Evolutionary conservation across 108 stramenopile species (phyloP).

Genomic region (Cylindrotheca fusiformis): DNA sequence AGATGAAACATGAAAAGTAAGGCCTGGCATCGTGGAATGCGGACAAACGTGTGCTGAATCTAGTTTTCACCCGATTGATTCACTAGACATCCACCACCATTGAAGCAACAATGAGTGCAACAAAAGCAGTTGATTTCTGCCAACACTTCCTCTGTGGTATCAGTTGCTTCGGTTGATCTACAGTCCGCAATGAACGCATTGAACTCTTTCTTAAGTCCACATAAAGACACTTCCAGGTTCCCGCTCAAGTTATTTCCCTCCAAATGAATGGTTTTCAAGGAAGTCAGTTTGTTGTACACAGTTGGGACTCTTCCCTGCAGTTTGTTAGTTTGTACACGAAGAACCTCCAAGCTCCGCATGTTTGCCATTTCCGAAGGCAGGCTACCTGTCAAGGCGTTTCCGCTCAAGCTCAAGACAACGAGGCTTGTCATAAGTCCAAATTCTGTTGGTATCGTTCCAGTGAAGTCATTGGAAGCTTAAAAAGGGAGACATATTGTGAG

Average conservation of each 20-base stretch:
- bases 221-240: not conserved
- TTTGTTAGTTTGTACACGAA: conserved; percentile 28
- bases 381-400: conserved; percentile 46
- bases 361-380: conserved; percentile 44
- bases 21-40: no score
- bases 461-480: conserved; percentile 31
- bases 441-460: conserved; percentile 24
- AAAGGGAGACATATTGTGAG: conserved; percentile 59
- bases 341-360: conserved; percentile 40
- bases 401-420: conserved; percentile 34
- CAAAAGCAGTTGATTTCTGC: not conserved
- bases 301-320: conserved; percentile 46
- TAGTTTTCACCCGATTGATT: no score
- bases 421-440: conserved; percentile 33
- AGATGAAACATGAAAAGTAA: no score
- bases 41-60: no score
- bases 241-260: not conserved
- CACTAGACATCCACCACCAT: not conserved
- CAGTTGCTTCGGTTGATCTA: not conserved
- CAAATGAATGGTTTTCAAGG: not conserved
- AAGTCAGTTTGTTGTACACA: conserved; percentile 12
- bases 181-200: not conserved
- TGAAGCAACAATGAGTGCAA: not conserved
- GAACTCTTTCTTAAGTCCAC: not conserved
- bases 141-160: not conserved